A percentile compares a stretch with the other conserved stretches of the same genome.
Conservation (phyloP, 208 protist genomes). For the Lotmaria passim region DNA sequence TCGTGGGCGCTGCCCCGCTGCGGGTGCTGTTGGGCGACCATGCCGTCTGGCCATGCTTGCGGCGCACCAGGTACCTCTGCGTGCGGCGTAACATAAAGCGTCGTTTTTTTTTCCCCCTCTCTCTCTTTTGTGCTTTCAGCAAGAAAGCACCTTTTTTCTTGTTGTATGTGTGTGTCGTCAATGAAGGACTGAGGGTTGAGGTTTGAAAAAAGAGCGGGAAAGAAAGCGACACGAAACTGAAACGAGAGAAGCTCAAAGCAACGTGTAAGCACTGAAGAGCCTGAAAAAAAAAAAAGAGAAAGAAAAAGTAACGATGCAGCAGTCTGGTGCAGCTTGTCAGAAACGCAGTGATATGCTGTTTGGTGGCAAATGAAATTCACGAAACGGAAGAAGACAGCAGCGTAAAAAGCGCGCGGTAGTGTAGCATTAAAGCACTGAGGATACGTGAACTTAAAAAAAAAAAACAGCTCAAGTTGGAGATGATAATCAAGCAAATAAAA, state of each 20-base stretch:
- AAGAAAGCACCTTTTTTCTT: too few species aligned
- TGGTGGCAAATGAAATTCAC: too few species aligned
- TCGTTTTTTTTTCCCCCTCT: background rate
- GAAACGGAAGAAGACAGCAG: too few species aligned
- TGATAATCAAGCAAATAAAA: too few species aligned
- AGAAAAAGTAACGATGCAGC: too few species aligned
- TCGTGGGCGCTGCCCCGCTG: conserved; percentile 67
- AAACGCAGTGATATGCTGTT: background rate
- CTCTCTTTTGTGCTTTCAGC: background rate
- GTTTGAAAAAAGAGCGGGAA: too few species aligned
- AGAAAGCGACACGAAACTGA: background rate
- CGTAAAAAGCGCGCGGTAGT: too few species aligned
- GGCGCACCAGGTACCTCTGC: conserved; percentile 34
- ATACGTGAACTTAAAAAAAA: too few species aligned
- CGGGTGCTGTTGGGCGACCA: conserved; percentile 79
- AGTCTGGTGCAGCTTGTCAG: too few species aligned
- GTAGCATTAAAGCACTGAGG: too few species aligned
- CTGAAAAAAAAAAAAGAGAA: conserved; percentile 9
- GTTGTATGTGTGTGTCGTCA: background rate
- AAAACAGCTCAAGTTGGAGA: too few species aligned
- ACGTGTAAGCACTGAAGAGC: background rate
- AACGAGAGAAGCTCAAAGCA: background rate
- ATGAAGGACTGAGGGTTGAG: too few species aligned
- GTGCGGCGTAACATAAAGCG: conserved; percentile 43
- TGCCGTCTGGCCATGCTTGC: conserved; percentile 70